These are phyloP conservation scores for Leccinum angustisporum DNA, from an alignment of 1,284 basidiomycete species.

Conservation along the genomic window DNA sequence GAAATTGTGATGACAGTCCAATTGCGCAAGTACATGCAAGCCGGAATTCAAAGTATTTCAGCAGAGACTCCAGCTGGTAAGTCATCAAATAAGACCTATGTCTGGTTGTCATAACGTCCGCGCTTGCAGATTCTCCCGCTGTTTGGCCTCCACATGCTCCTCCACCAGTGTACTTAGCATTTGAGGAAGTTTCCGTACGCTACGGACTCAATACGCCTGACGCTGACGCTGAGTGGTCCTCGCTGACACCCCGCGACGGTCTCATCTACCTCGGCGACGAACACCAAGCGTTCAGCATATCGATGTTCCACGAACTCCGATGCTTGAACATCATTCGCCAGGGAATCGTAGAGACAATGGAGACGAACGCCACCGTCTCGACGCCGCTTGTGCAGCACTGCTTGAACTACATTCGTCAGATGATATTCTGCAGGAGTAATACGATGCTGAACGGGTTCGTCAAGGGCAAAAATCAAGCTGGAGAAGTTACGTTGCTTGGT, in stretches of 20 bases:
- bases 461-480: not conserved
- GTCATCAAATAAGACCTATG: not conserved
- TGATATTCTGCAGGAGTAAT: constrained; percentile 7
- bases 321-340: constrained; percentile 5
- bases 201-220: not conserved
- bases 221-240: constrained; percentile 5
- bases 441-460: constrained; percentile 5
- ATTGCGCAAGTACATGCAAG: constrained; percentile 3
- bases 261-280: constrained; percentile 3
- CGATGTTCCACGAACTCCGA: constrained; percentile 6
- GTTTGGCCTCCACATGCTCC: not conserved
- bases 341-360: not conserved
- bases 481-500: not conserved
- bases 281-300: constrained; percentile 2
- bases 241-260: not conserved
- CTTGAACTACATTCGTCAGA: constrained; percentile 10
- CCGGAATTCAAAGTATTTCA: not conserved
- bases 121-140: not conserved
- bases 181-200: not conserved
- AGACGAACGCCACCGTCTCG: not conserved
- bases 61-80: not conserved
- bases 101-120: not conserved
- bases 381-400: constrained; percentile 4
- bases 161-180: not conserved
- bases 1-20: constrained; percentile 1